phyloP scores from a whole-genome alignment of 2,329 filamentous ascomycete genomes.

The Pezicula carpinea region DNA sequence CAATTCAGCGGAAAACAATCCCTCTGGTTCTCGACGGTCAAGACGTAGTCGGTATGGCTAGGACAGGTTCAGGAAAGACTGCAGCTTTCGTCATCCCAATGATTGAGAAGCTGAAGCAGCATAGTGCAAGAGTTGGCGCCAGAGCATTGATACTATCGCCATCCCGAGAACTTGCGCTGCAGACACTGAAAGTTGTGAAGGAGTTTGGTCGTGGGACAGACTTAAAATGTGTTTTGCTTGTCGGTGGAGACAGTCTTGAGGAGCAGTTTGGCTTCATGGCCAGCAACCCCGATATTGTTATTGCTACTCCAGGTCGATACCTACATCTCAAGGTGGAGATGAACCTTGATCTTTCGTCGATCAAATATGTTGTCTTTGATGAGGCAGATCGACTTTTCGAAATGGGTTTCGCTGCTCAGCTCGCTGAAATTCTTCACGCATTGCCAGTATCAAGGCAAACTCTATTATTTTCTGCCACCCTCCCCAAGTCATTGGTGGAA shows the following conservation, averaged over 20 bases:
- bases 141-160: constrained; percentile 87
- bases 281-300: constrained; percentile 92
- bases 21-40: constrained; percentile 83
- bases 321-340: constrained; percentile 97
- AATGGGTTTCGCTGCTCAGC: constrained; percentile 93
- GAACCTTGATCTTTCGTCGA: constrained; percentile 82
- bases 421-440: constrained; percentile 88
- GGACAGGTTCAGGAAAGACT: constrained; percentile 98
- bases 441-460: constrained; percentile 83
- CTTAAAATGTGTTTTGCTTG: constrained; percentile 81
- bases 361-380: constrained; percentile 94
- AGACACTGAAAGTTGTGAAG: constrained; percentile 95
- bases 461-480: constrained; percentile 87
- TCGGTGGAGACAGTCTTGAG: constrained; percentile 92
- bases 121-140: constrained; percentile 81
- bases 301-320: constrained; percentile 94
- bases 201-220: constrained; percentile 89
- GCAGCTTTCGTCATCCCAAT: constrained; percentile 97
- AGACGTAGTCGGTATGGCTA: constrained; percentile 98
- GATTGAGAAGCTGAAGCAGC: constrained; percentile 87
- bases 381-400: constrained; percentile 96
- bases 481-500: constrained; percentile 91
- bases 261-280: constrained; percentile 94
- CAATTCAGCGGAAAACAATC: constrained; percentile 95
- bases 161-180: constrained; percentile 87